phyloP scores from a whole-genome alignment of 495 filamentous ascomycete genomes.

The Aspergillus biplanus region DNA sequence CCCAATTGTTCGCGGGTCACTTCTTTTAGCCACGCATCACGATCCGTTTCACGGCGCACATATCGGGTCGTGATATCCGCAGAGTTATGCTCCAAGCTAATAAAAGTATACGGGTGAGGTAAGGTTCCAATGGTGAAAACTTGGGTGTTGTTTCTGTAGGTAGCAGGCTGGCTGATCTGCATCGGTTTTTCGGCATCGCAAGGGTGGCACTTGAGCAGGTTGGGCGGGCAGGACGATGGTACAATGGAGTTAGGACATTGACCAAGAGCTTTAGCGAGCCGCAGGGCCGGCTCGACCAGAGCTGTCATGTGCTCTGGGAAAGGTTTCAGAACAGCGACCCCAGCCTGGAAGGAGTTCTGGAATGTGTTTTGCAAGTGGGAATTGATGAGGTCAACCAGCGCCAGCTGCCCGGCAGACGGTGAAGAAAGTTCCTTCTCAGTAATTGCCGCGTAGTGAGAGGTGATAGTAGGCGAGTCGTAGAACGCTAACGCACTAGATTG shows the following conservation, averaged over 20 bases:
- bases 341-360: slow-evolving; percentile 73
- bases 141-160: slow-evolving; percentile 62
- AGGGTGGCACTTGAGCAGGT: slow-evolving; percentile 69
- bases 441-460: slow-evolving; percentile 65
- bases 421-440: slow-evolving; percentile 60
- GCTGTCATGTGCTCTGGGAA: slow-evolving; percentile 71
- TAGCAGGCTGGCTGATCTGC: slow-evolving; percentile 59
- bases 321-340: slow-evolving; percentile 81
- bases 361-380: slow-evolving; percentile 85
- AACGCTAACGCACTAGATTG: slow-evolving; percentile 71
- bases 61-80: slow-evolving; percentile 63
- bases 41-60: slow-evolving; percentile 73
- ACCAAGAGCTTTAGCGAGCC: slow-evolving; percentile 72
- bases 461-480: slow-evolving; percentile 68
- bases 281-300: slow-evolving; percentile 67
- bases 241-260: slow-evolving; percentile 72
- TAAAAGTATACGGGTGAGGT: slow-evolving; percentile 86
- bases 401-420: slow-evolving; percentile 59
- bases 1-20: slow-evolving; percentile 73
- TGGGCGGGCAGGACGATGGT: slow-evolving; percentile 84
- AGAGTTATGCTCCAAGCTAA: slow-evolving; percentile 58
- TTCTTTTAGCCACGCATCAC: slow-evolving; percentile 77
- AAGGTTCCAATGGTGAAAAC: slow-evolving; percentile 83
- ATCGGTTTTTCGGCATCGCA: slow-evolving; percentile 63
- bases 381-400: slow-evolving; percentile 76